Conservation (phyloP, 1,139 yeast genomes). For the Yamadazyma oceani region DNA sequence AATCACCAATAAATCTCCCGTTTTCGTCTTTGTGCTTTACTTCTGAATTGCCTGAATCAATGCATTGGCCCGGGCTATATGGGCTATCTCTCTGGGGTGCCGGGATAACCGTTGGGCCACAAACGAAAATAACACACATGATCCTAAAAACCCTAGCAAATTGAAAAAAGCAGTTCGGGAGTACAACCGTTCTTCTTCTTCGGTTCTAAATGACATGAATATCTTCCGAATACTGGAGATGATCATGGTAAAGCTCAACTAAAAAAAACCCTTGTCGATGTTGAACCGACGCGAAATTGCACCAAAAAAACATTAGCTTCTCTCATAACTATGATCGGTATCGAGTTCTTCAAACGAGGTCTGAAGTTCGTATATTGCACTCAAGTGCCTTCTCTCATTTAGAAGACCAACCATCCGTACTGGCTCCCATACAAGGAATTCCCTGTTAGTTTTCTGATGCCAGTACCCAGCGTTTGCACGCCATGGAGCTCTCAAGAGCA, state of each 20-base stretch:
- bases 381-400: conserved; percentile 51
- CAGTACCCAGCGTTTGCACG: conserved; percentile 73
- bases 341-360: conserved; percentile 56
- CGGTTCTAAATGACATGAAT: conserved; percentile 80
- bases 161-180: conserved; percentile 83
- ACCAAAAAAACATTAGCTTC: too few relatives aligned
- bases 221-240: conserved; percentile 71
- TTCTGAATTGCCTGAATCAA: conserved; percentile 24
- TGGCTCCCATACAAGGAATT: conserved; percentile 60
- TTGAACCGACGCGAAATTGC: neutral
- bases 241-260: conserved; percentile 35
- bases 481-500: conserved; percentile 69
- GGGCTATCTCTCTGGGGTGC: conserved; percentile 37
- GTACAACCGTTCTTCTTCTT: conserved; percentile 76
- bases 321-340: conserved; percentile 72
- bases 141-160: conserved; percentile 74
- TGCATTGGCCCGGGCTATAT: conserved; percentile 31
- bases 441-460: conserved; percentile 59
- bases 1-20: neutral
- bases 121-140: conserved; percentile 78
- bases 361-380: conserved; percentile 73
- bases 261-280: neutral
- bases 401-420: conserved; percentile 68
- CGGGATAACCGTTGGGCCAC: conserved; percentile 66
- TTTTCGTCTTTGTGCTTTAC: conserved; percentile 1